Evolutionary conservation across 2,329 filamentous ascomycete species (phyloP), one percentile per base, ranked within the genome.

Genomic region (Fusarium brachygibbosum): DNA sequence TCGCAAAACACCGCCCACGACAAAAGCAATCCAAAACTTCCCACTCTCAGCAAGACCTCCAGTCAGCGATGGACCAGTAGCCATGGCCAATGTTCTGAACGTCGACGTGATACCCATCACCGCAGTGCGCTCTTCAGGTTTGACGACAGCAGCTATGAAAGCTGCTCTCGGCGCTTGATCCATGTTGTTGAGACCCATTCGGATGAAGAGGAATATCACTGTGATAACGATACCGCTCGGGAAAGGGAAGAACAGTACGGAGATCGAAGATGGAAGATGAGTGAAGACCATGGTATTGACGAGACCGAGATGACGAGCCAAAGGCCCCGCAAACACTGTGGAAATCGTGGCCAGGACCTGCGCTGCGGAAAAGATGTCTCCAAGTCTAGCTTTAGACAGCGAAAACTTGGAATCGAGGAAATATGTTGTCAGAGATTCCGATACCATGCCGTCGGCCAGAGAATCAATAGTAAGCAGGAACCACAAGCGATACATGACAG

Each of bases 91-190:
- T 0, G 88, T 91, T 9, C 88, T 81, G 29, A 91, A 62, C 73
- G 88, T 87, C 46, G 81, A 83, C 0, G 88, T 91, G 69, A 92
- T 89, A 14, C 90, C 90, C 87, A 91, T 89, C n/a, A 90, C 88
- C 1, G 88, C 89, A 1, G 90, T 92, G 3, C 89, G 81, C 76
- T 92, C 90, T 55, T 87, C 85, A 0, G 88, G 86, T 65, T 83
- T 85, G 4, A 91, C 89, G 1, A 90, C 87, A 0, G 88, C 88
- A 1, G 89, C 88, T 50, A 92, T 90, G 59, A 92, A 87, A 0
- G 90, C 89, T 1, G 88, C 81, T 3, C 90, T 82, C 0, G 90
- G 90, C 0, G 87, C 89, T 79, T 91, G 89, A 66, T 91, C 90
- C 88, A 92, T 91, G 66, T 86, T 88, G 72, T 91, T 91, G 44